Conservation (phyloP, 306 rosid species). For the Carpinus viminea region DNA sequence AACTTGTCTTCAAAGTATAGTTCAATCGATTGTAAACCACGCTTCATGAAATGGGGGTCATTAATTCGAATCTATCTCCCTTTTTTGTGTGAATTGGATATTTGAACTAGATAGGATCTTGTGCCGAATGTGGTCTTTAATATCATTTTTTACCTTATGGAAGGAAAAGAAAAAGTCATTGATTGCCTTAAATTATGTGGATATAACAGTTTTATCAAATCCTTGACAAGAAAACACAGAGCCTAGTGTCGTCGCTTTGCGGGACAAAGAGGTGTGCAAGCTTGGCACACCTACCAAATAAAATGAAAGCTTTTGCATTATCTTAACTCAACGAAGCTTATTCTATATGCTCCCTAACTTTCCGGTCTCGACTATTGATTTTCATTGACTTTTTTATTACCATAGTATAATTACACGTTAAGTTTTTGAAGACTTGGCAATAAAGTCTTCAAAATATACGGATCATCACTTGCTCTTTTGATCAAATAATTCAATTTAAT, state of each 20-base stretch:
- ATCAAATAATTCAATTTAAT: no score
- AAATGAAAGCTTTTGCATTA: conserved; percentile 15
- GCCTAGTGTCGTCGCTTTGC: conserved; percentile 42
- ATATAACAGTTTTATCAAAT: conserved; percentile 30
- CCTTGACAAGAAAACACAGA: conserved; percentile 42
- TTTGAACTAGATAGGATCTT: no score
- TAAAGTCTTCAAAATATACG: no score
- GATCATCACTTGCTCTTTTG: no score
- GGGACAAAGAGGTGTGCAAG: conserved; percentile 47
- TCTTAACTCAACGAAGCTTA: background rate
- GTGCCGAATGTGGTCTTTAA: no score
- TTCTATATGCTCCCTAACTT: conserved; percentile 21
- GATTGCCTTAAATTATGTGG: conserved; percentile 9
- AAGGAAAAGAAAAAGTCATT: background rate
- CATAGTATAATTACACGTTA: background rate
- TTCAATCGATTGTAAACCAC: no score
- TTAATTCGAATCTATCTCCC: no score
- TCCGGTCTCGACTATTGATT: conserved; percentile 17
- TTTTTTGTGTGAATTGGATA: no score
- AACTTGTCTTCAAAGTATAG: no score
- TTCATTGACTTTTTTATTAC: conserved; percentile 4
- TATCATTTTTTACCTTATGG: background rate
- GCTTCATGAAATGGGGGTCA: no score
- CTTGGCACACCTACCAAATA: conserved; percentile 41
- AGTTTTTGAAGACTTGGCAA: background rate